These are phyloP conservation scores for Paraconiothyrium brasiliense DNA, from an alignment of 2,329 filamentous ascomycete species.

Conservation along the genomic window DNA sequence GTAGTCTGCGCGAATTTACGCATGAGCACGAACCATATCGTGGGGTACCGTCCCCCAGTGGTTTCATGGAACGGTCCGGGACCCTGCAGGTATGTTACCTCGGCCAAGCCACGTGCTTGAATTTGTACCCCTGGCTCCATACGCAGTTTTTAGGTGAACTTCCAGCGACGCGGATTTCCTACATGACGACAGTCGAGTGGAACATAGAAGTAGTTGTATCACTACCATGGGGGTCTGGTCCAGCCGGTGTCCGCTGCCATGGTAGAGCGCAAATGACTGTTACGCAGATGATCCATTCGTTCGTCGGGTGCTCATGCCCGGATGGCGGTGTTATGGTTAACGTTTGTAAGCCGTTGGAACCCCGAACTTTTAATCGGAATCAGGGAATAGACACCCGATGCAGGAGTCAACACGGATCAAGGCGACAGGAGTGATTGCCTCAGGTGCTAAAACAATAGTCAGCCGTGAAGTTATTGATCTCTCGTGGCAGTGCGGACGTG, in stretches of 20 bases:
- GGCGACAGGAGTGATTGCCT: constrained; percentile 22
- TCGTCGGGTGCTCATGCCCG: neutral
- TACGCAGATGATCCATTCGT: neutral
- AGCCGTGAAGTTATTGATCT: constrained; percentile 18
- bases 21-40: neutral
- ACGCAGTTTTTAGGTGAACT: neutral
- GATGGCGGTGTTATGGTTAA: constrained; percentile 7
- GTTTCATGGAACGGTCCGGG: constrained; percentile 11
- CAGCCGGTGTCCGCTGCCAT: neutral
- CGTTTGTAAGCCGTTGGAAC: constrained; percentile 4
- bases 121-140: constrained; percentile 4
- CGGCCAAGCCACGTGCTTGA: constrained; percentile 14
- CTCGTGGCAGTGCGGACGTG: constrained; percentile 8
- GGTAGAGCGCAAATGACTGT: neutral
- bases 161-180: neutral
- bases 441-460: constrained; percentile 20
- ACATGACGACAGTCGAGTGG: neutral
- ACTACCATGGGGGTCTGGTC: neutral
- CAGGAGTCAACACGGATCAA: constrained; percentile 29
- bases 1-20: neutral
- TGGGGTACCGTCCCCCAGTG: neutral
- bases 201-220: neutral
- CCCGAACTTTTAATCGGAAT: constrained; percentile 10
- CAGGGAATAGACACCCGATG: constrained; percentile 20
- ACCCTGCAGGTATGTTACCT: constrained; percentile 22